Evolutionary conservation across 345 rosid genomes (phyloP), one percentile per base, ranked within the genome.

Genomic region (Odontarrhena argentea): DNA sequence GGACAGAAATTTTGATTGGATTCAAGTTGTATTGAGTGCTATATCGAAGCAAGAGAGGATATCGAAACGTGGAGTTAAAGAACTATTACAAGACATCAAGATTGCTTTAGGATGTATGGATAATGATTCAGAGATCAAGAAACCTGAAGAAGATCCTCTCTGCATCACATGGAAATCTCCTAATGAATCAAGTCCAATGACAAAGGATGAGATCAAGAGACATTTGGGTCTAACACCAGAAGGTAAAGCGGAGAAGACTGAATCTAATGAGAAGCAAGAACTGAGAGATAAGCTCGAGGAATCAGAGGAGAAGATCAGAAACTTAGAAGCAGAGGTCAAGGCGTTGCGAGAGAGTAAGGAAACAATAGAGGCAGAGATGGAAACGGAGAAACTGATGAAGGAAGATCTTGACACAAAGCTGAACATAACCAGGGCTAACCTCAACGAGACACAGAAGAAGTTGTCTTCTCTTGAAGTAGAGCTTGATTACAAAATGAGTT

Each of bases 371-470:
- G 84, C 84, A 56, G 89, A 91, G 73, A 68, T 84, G 5, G 99
- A 91, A 77, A 74, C 76, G 25, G 89, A 88, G 76, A 94, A 80
- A 66, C 81, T 78, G 0, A 70, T 85, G 59, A 91, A 87, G 35
- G 97, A 86, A 75, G 99, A 94, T 64, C 88, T 87, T 35, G 96
- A 94, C 56, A 86, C 96, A 40, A 87, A 91, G 79, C 86, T 94
- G 41, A 77, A 86, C 45, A 79, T 88, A 63, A 62, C 87, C 10
- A 86, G 75, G 76, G 80, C 83, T 70, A 86, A 86, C 67, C 67
- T 88, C 73, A 87, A 83, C 8, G 93, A 86, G 80, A 78, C 77
- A 48, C 55, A 85, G 69, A 91, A 88, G 80, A 88, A 83, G 78
- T 79, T 83, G 26, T 79, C 89, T 10, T 88, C 89, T 15, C 77